These are phyloP conservation scores for Nothophytophthora sp. DNA, from an alignment of 352 stramenopile species.

Conservation along the genomic window DNA sequence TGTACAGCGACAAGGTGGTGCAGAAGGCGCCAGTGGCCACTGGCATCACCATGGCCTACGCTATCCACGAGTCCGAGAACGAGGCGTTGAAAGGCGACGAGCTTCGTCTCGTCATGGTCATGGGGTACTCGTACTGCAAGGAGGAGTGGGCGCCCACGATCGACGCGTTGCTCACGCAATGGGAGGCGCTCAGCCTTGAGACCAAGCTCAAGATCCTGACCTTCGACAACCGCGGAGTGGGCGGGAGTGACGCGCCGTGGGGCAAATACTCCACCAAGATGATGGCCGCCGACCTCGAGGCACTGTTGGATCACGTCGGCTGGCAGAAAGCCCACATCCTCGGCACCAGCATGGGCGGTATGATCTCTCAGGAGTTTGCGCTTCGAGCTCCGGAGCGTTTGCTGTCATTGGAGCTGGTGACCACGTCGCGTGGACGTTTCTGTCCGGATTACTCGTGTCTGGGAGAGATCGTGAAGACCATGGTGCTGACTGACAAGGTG, in stretches of 20 bases:
- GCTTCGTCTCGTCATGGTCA: conserved; percentile 27
- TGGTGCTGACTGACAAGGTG: no score
- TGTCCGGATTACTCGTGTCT: no score
- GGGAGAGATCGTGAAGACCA: no score
- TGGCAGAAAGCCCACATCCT: conserved; percentile 39
- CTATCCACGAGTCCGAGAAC: not conserved
- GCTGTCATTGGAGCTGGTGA: conserved; percentile 28
- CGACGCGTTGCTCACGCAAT: conserved; percentile 16
- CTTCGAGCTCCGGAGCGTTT: conserved; percentile 23
- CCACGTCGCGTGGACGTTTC: conserved; percentile 31
- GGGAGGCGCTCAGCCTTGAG: not conserved
- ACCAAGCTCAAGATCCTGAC: conserved; percentile 36
- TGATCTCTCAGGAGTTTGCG: conserved; percentile 39
- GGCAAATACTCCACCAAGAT: conserved; percentile 37
- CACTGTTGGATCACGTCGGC: conserved; percentile 35
- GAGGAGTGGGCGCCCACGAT: conserved; percentile 24
- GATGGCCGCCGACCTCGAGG: conserved; percentile 42
- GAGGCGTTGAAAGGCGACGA: not conserved
- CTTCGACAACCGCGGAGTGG: conserved; percentile 52
- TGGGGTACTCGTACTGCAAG: conserved; percentile 23
- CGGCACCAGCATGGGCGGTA: conserved; percentile 34
- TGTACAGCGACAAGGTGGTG: conserved; percentile 16
- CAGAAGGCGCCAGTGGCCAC: conserved; percentile 14
- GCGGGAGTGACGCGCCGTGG: conserved; percentile 32
- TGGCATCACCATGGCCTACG: conserved; percentile 15